Evolutionary conservation across 2,329 filamentous ascomycete genomes (phyloP).

Genomic region (Aspergillus melleus): DNA sequence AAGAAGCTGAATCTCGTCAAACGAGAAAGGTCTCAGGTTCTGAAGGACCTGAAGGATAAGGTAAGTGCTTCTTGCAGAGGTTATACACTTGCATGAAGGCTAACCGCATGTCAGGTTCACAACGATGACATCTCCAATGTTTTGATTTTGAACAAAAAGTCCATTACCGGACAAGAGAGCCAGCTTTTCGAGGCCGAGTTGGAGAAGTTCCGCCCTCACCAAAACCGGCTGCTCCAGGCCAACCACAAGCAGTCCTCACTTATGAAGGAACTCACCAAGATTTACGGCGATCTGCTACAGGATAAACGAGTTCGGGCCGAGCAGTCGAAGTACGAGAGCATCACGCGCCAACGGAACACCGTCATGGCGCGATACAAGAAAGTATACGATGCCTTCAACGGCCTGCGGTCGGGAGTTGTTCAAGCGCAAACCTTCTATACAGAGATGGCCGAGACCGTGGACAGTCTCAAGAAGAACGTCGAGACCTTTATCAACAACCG

Average conservation of each 20-base stretch:
- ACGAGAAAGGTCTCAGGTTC: conserved; percentile 82
- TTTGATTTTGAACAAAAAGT: conserved; percentile 96
- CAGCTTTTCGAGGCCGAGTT: conserved; percentile 93
- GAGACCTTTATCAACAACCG: conserved; percentile 96
- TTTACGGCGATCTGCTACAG: conserved; percentile 84
- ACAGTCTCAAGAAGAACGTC: conserved; percentile 91
- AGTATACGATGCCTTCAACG: conserved; percentile 88
- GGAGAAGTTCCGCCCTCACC: conserved; percentile 94
- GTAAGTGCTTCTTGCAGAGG: conserved; percentile 49
- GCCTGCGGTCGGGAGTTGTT: conserved; percentile 79
- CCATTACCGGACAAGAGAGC: conserved; percentile 85
- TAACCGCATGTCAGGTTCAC: conserved; percentile 64
- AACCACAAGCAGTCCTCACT: conserved; percentile 92
- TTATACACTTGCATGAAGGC: background rate
- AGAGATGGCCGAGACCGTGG: conserved; percentile 93
- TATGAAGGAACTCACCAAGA: conserved; percentile 89
- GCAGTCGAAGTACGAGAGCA: conserved; percentile 89
- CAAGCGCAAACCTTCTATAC: conserved; percentile 91
- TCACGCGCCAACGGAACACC: conserved; percentile 76
- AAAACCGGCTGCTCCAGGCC: conserved; percentile 85
- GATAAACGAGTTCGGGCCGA: conserved; percentile 92
- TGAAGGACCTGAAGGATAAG: conserved; percentile 98
- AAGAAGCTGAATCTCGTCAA: conserved; percentile 92
- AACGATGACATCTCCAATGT: conserved; percentile 97
- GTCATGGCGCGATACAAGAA: conserved; percentile 88